Evolutionary conservation across 2,329 filamentous ascomycete species (phyloP), one percentile per base, ranked within the genome.

Genomic region (Xylaria sp.): DNA sequence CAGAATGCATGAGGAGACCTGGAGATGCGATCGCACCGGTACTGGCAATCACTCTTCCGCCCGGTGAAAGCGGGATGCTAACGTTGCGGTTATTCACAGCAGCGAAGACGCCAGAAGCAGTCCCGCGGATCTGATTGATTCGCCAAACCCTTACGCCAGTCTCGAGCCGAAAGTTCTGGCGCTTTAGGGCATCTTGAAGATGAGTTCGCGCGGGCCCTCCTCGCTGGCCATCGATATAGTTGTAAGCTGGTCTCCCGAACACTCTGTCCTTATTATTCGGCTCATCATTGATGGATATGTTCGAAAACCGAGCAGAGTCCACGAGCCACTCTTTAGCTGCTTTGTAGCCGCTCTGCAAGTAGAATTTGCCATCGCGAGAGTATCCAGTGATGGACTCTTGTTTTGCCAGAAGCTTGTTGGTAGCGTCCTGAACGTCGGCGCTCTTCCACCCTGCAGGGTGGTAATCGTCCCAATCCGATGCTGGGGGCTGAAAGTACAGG

Each of bases 401-500:
- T 63, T 78, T 82, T 1, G 74, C 72, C 39, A 84, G 80, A 2
- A 88, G 80, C 54, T 82, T 82, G 5, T 77, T 69, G 5, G 84
- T 86, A 0, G 86, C 84, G n/a, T 73, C 74, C 52, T 80, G 72
- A 71, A 88, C 82, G 67, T 87, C 85, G 1, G 74, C 75, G 54
- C 81, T 84, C 74, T 86, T 86, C 86, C 86, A 88, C 15, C 83
- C 84, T 0, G 76, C 69, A 0, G 84, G 84, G 62, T 84, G 83
- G 59, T 85, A 86, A 8, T 81, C 75, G 72, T 87, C 84, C 80
- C 83, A 87, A 70, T 88, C 86, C 1, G 83, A 84, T 1, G 83
- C 82, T 0, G 85, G 85, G 6, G 86, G 85, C 69, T 87, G 82
- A 69, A 87, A 86, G 75, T 82, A 87, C 1, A 87, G 75, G 9